Conservation (phyloP, 2,329 filamentous ascomycete species). For the Xylariales sp. region DNA sequence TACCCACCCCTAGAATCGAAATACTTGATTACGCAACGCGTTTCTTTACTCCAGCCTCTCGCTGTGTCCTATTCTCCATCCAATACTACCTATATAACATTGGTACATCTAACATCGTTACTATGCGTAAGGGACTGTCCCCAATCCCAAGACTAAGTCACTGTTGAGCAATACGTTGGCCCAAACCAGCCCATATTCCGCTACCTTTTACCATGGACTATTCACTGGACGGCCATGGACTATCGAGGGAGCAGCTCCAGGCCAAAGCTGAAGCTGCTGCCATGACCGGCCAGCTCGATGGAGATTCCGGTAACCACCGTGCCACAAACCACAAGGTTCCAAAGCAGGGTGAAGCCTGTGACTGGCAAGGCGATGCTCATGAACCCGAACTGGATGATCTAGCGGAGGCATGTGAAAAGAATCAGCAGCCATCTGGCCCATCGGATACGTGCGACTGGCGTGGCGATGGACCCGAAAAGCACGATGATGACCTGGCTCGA, state of each 20-base stretch:
- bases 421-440: conserved; percentile 23
- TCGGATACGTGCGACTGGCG: conserved; percentile 34
- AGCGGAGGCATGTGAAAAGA: conserved; percentile 33
- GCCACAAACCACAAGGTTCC: background rate
- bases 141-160: conserved; percentile 1
- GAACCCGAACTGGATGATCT: conserved; percentile 47
- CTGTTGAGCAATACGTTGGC: background rate
- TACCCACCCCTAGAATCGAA: conserved; percentile 3
- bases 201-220: conserved; percentile 24
- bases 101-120: conserved; percentile 17
- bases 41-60: conserved; percentile 23
- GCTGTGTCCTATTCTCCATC: conserved; percentile 19
- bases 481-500: conserved; percentile 29
- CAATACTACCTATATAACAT: conserved; percentile 33
- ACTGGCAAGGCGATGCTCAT: conserved; percentile 44
- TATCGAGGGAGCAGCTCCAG: conserved; percentile 31
- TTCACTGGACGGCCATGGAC: conserved; percentile 28
- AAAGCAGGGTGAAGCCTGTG: conserved; percentile 38
- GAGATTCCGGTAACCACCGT: conserved; percentile 12
- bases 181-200: background rate
- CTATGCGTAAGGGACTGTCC: conserved; percentile 3
- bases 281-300: conserved; percentile 31
- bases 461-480: conserved; percentile 32
- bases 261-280: conserved; percentile 31
- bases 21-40: background rate